A percentile compares a stretch with the other conserved stretches of the same genome.
Evolutionary conservation across 2,329 filamentous ascomycete species (phyloP).

Genomic region (Neofusicoccum sp.): DNA sequence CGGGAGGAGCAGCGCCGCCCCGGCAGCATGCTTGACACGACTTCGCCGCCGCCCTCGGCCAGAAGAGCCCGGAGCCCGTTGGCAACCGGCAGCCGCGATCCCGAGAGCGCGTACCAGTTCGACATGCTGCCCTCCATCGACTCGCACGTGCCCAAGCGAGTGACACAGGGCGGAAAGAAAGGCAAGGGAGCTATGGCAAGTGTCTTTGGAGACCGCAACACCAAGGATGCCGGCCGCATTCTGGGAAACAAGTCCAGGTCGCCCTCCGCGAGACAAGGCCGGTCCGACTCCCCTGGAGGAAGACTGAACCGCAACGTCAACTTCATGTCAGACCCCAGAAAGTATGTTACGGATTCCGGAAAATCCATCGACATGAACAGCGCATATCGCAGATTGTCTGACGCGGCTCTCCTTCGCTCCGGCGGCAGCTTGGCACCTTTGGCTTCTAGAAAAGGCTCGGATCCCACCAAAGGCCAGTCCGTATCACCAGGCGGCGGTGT

Average conservation of each 20-base stretch:
- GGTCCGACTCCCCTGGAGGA: constrained; percentile 38
- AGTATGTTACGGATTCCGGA: constrained; percentile 59
- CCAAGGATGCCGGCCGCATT: constrained; percentile 19
- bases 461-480: constrained; percentile 39
- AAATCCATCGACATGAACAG: constrained; percentile 65
- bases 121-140: constrained; percentile 47
- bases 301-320: constrained; percentile 49
- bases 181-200: constrained; percentile 46
- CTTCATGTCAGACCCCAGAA: constrained; percentile 40
- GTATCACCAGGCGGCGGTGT: constrained; percentile 49
- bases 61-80: constrained; percentile 31
- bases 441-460: constrained; percentile 53
- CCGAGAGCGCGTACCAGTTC: constrained; percentile 45
- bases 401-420: constrained; percentile 65
- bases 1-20: constrained; percentile 13
- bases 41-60: constrained; percentile 33
- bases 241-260: constrained; percentile 41
- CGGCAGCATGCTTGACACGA: constrained; percentile 39
- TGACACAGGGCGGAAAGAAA: constrained; percentile 42
- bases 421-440: constrained; percentile 63
- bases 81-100: constrained; percentile 28
- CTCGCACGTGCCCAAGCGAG: constrained; percentile 42
- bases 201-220: constrained; percentile 29
- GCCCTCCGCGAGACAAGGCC: constrained; percentile 31
- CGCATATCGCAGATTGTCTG: constrained; percentile 69